A percentile compares a stretch with the other conserved stretches of the same genome.
These are phyloP conservation scores for Posidonia australis DNA, from an alignment of 106 monocot species.

Conservation along the genomic window DNA sequence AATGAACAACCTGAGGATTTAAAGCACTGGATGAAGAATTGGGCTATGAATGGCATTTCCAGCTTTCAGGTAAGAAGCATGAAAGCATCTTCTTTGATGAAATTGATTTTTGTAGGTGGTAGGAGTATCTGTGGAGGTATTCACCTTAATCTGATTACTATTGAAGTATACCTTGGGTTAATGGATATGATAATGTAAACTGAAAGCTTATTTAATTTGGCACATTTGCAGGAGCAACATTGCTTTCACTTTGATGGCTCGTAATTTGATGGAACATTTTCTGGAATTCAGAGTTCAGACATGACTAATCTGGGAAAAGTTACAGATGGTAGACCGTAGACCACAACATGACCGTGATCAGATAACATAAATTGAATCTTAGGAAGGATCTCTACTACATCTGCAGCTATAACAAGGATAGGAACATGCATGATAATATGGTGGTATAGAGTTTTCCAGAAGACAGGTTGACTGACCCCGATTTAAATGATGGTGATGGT, in stretches of 20 bases:
- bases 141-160: neutral
- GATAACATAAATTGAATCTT: neutral
- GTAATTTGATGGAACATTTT: too few relatives aligned
- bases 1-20: neutral
- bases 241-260: too few relatives aligned
- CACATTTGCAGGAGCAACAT: too few relatives aligned
- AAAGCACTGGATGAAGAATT: neutral
- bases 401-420: neutral
- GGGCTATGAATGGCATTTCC: too few relatives aligned
- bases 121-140: neutral
- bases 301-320: too few relatives aligned
- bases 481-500: neutral
- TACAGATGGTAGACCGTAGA: too few relatives aligned
- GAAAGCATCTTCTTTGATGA: neutral
- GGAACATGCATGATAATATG: neutral
- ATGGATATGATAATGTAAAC: too few relatives aligned
- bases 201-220: too few relatives aligned
- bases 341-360: neutral
- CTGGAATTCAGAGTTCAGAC: too few relatives aligned
- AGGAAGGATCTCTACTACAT: neutral
- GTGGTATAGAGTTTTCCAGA: neutral
- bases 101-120: neutral
- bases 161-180: neutral
- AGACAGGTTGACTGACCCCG: neutral
- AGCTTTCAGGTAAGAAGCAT: too few relatives aligned